Evolutionary conservation across 2,329 filamentous ascomycete species (phyloP), one percentile per base, ranked within the genome.

Genomic region (Fonsecaea nubica): DNA sequence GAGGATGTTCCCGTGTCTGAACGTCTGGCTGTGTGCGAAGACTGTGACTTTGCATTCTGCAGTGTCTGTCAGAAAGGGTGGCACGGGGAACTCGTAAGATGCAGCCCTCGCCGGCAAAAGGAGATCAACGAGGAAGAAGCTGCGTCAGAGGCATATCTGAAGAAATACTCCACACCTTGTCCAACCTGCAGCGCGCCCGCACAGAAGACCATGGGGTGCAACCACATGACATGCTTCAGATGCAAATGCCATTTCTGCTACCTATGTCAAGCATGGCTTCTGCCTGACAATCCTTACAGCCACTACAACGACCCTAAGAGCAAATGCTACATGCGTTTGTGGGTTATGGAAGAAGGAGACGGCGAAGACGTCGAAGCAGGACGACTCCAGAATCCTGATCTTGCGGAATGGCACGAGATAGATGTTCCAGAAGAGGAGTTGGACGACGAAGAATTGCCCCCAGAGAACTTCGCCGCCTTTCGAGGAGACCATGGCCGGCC

Each of bases 221-320:
- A 97, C 78, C 93, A 97, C 79, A 98, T 98, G 93, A 91, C 90
- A 58, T 97, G 94, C 79, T 92, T 90, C 77, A 89, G 92, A 70
- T 99, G 95, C 81, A 85, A 90, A 59, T 91, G 92, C 1, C 94
- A 98, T 77, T 98, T 97, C 77, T 99, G 95, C 81, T 98, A 98
- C 73, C 85, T 98, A 1, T 98, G 95, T 76, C 90, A 90, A 0
- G 85, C 89, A n/a, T 98, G 92, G 91, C 84, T 99, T 50, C 86
- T 90, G 63, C 87, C 91, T 0, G 83, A 81, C 18, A 95, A 97
- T 72, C 93, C 93, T 0, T 98, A 98, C 75, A 81, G 85, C 62
- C 95, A 99, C 77, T 99, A 93, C 81, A 97, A 97, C 75, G 84
- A 87, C 33, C 79, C 81, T 59, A 82, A 85, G 15, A 91, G 87